These are phyloP conservation scores for Starmerella apis DNA, from an alignment of 805 yeast genomes.

Conservation along the genomic window DNA sequence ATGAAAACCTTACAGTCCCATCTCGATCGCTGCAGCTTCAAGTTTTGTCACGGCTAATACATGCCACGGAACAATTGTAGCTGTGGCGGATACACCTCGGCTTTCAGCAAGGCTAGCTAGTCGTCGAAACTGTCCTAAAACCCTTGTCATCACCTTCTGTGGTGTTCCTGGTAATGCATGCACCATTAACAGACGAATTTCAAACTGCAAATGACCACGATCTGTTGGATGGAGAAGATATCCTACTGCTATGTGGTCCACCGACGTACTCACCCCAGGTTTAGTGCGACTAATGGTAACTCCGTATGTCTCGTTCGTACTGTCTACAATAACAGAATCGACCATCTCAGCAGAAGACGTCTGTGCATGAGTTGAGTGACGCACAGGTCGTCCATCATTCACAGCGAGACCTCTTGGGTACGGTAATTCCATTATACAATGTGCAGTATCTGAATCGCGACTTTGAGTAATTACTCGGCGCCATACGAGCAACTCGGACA, in stretches of 20 bases:
- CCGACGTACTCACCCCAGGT: conserved; percentile 12
- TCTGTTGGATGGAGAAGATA: conserved; percentile 19
- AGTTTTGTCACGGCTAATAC: conserved; percentile 23
- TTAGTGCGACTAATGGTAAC: conserved; percentile 14
- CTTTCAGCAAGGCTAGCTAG: conserved; percentile 32
- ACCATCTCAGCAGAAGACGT: background rate
- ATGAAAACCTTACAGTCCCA: conserved; percentile 1
- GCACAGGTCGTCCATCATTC: background rate
- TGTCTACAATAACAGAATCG: conserved; percentile 15
- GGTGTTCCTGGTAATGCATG: conserved; percentile 12
- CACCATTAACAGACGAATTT: conserved; percentile 14
- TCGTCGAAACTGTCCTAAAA: conserved; percentile 33
- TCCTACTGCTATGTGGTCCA: conserved; percentile 20
- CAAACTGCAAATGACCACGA: conserved; percentile 12
- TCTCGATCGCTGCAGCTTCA: conserved; percentile 17
- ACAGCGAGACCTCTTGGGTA: conserved; percentile 16
- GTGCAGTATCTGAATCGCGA: background rate
- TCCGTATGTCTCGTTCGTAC: conserved; percentile 19
- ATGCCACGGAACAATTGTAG: conserved; percentile 35
- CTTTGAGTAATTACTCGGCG: conserved; percentile 9
- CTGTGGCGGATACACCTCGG: conserved; percentile 30
- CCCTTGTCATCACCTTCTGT: conserved; percentile 27
- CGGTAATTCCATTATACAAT: conserved; percentile 19
- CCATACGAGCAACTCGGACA: conserved; percentile 31
- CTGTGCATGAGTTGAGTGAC: background rate